Evolutionary conservation across 371 early-diverging fungal genomes (phyloP).

Genomic region (Mucor irregularis): DNA sequence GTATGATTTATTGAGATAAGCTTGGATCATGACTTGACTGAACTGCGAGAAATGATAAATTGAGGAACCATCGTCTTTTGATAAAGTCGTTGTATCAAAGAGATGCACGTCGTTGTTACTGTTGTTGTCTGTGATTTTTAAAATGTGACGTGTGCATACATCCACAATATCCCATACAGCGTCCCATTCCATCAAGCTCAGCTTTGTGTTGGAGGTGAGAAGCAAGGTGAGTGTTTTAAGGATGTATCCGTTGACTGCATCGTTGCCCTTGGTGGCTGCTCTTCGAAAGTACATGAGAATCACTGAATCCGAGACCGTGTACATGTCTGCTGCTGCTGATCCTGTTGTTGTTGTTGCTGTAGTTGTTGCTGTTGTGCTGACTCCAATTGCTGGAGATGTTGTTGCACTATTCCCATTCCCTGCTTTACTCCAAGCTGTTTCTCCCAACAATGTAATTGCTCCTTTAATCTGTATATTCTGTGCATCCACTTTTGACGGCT

Average conservation of each 20-base stretch:
- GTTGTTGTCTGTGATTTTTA: conserved; percentile 26
- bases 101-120: conserved; percentile 12
- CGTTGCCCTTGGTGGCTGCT: conserved; percentile 25
- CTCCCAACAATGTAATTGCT: conserved; percentile 54
- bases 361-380: neutral
- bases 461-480: conserved; percentile 47
- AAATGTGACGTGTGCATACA: conserved; percentile 19
- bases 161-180: conserved; percentile 49
- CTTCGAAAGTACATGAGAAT: conserved; percentile 38
- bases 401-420: no score
- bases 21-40: conserved; percentile 27
- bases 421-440: conserved; percentile 59
- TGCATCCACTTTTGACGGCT: conserved; percentile 22
- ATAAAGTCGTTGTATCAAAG: no score
- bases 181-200: conserved; percentile 49
- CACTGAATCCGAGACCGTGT: conserved; percentile 40
- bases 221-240: conserved; percentile 20
- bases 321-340: conserved; percentile 30
- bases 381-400: no score
- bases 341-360: no score
- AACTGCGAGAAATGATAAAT: conserved; percentile 28
- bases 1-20: conserved; percentile 25
- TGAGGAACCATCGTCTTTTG: no score
- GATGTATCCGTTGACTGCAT: conserved; percentile 26
- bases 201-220: conserved; percentile 12